Conservation (phyloP, 495 filamentous ascomycete genomes). For the Tuber melanosporum region DNA sequence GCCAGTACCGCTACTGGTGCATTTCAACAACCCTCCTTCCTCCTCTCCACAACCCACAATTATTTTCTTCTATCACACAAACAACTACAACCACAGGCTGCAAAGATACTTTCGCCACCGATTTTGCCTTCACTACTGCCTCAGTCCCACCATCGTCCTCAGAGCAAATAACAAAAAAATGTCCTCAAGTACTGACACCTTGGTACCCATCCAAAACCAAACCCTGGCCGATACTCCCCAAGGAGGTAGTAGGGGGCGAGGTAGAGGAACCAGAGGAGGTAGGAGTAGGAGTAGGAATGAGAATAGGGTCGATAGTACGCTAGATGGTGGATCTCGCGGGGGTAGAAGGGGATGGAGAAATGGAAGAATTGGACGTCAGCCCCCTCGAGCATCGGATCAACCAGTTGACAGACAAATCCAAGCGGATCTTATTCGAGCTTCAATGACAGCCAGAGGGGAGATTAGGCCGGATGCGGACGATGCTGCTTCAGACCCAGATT, state of each 20-base stretch:
- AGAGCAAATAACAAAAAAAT: not conserved
- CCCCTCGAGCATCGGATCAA: conserved; percentile 6
- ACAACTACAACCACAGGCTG: not conserved
- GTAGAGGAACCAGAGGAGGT: not conserved
- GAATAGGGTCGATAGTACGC: not conserved
- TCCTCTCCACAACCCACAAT: not conserved
- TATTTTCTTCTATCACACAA: not conserved
- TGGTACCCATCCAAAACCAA: conserved; percentile 6
- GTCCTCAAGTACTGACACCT: not conserved
- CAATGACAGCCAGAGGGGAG: conserved; percentile 7
- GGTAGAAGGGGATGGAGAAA: conserved; percentile 14
- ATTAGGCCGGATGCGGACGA: conserved; percentile 27
- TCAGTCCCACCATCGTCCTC: not conserved
- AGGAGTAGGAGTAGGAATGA: conserved; percentile 7
- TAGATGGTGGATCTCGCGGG: not conserved
- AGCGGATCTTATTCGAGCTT: conserved; percentile 5
- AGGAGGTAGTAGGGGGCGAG: conserved; percentile 17
- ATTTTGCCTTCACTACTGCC: not conserved
- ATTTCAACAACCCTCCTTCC: not conserved
- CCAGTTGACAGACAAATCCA: not conserved
- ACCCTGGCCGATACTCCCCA: conserved; percentile 6
- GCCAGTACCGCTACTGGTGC: not conserved
- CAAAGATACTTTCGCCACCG: not conserved
- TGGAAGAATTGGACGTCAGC: conserved; percentile 7
- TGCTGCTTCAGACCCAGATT: conserved; percentile 50